Evolutionary conservation across 768 basidiomycete genomes (phyloP).

Genomic region (Suillus clintonianus): DNA sequence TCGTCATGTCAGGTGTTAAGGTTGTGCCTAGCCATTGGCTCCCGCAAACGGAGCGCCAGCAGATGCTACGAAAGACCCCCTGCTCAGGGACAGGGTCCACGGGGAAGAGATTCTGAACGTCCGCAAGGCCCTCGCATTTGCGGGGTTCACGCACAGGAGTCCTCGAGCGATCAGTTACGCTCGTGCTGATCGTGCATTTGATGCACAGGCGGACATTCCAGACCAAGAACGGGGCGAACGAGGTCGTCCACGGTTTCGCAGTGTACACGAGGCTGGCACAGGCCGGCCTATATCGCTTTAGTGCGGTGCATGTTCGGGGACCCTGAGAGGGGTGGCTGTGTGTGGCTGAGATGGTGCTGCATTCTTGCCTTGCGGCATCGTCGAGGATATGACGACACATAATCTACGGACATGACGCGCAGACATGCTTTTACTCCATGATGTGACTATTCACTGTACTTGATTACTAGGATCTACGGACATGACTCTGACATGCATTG

Average conservation of each 20-base stretch:
- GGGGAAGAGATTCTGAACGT: slow-evolving; percentile 87
- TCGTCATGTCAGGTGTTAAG: slow-evolving; percentile 22
- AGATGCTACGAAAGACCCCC: slow-evolving; percentile 86
- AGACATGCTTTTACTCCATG: slow-evolving; percentile 12
- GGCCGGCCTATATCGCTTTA: slow-evolving; percentile 87
- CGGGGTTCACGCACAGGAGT: slow-evolving; percentile 89
- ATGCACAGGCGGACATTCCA: slow-evolving; percentile 52
- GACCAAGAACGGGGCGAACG: slow-evolving; percentile 52
- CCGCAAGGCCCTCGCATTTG: slow-evolving; percentile 89
- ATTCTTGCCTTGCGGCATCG: slow-evolving; percentile 30
- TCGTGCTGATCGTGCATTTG: slow-evolving; percentile 73
- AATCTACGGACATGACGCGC: slow-evolving; percentile 26
- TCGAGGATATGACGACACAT: slow-evolving; percentile 30
- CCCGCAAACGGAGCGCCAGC: slow-evolving; percentile 84
- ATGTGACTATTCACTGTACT: neutral
- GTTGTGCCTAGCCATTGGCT: slow-evolving; percentile 68
- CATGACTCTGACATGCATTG: slow-evolving; percentile 18
- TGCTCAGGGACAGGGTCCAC: slow-evolving; percentile 83
- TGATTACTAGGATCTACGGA: slow-evolving; percentile 22
- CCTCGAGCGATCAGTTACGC: slow-evolving; percentile 78
- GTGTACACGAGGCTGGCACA: slow-evolving; percentile 61
- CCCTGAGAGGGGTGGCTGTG: slow-evolving; percentile 25
- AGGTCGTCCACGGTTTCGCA: slow-evolving; percentile 67
- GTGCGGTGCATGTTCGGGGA: slow-evolving; percentile 32
- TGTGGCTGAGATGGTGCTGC: slow-evolving; percentile 26